Conservation (phyloP, 192 early-diverging fungal species). For the Lunasporangiospora selenospora region DNA sequence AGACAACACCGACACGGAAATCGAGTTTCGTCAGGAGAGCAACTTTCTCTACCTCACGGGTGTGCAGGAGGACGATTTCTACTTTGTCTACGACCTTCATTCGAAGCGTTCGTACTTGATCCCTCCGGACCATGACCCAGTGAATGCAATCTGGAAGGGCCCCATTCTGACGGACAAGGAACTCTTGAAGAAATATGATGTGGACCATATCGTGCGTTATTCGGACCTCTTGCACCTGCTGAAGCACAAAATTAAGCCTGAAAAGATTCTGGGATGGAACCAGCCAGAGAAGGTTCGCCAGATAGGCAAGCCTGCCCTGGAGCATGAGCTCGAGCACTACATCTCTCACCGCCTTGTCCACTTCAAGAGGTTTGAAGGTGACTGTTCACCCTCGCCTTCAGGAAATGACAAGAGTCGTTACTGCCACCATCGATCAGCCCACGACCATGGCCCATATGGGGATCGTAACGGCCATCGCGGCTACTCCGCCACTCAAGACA, state of each 20-base stretch:
- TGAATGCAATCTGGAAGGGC: slow-evolving; percentile 87
- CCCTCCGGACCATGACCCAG: slow-evolving; percentile 66
- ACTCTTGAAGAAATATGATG: slow-evolving; percentile 64
- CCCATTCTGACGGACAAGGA: slow-evolving; percentile 60
- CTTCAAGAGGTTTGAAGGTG: not conserved
- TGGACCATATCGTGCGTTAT: slow-evolving; percentile 71
- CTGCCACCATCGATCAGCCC: slow-evolving; percentile 19
- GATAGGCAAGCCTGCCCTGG: slow-evolving; percentile 15
- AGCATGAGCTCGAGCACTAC: slow-evolving; percentile 30
- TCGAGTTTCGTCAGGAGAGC: slow-evolving; percentile 85
- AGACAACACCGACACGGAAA: slow-evolving; percentile 81
- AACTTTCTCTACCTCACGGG: slow-evolving; percentile 91
- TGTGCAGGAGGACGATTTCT: slow-evolving; percentile 74
- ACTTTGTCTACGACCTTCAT: slow-evolving; percentile 72
- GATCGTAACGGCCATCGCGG: slow-evolving; percentile 36
- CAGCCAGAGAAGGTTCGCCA: slow-evolving; percentile 49
- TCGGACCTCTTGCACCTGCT: slow-evolving; percentile 57
- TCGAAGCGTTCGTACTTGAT: slow-evolving; percentile 67
- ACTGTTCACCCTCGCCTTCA: too few species aligned
- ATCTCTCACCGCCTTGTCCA: slow-evolving; percentile 30
- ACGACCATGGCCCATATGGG: slow-evolving; percentile 36
- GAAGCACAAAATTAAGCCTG: slow-evolving; percentile 51
- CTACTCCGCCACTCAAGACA: slow-evolving; percentile 18
- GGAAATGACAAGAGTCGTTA: slow-evolving; percentile 15
- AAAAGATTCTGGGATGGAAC: slow-evolving; percentile 51